These are phyloP conservation scores for Hypoxylon lienhwacheense DNA, from an alignment of 495 filamentous ascomycete genomes.

Conservation along the genomic window DNA sequence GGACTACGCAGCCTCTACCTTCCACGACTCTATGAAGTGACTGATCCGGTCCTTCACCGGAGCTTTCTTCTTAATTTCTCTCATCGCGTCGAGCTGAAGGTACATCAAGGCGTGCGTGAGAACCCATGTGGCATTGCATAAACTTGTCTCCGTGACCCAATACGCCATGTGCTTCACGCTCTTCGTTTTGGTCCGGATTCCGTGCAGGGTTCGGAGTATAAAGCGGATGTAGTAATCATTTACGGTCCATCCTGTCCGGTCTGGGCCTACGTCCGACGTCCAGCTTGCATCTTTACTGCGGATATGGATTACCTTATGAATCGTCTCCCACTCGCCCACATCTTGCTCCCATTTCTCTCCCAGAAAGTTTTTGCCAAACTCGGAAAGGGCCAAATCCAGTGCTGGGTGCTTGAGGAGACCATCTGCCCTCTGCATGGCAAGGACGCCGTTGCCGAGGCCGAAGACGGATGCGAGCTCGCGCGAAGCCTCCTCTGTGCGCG, in stretches of 20 bases:
- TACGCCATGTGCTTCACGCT: conserved; percentile 2
- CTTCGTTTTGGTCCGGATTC: background rate
- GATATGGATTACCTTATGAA: conserved; percentile 4
- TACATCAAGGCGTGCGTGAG: conserved; percentile 33
- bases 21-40: conserved; percentile 9
- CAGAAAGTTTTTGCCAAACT: conserved; percentile 19
- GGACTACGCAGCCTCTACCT: background rate
- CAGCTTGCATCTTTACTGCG: background rate
- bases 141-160: conserved; percentile 18
- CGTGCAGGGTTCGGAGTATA: conserved; percentile 3
- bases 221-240: conserved; percentile 31
- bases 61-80: conserved; percentile 13
- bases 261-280: background rate
- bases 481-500: conserved; percentile 6
- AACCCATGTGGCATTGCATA: conserved; percentile 20
- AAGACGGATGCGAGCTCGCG: conserved; percentile 38
- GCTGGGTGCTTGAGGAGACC: conserved; percentile 25
- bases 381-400: conserved; percentile 10
- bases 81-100: conserved; percentile 34
- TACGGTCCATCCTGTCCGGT: background rate
- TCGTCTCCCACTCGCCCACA: conserved; percentile 11
- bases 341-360: conserved; percentile 17
- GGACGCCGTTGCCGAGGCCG: conserved; percentile 24
- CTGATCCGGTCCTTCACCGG: conserved; percentile 16
- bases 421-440: conserved; percentile 23